Conservation (phyloP, 2,329 filamentous ascomycete species). For the Colletotrichum destructivum region DNA sequence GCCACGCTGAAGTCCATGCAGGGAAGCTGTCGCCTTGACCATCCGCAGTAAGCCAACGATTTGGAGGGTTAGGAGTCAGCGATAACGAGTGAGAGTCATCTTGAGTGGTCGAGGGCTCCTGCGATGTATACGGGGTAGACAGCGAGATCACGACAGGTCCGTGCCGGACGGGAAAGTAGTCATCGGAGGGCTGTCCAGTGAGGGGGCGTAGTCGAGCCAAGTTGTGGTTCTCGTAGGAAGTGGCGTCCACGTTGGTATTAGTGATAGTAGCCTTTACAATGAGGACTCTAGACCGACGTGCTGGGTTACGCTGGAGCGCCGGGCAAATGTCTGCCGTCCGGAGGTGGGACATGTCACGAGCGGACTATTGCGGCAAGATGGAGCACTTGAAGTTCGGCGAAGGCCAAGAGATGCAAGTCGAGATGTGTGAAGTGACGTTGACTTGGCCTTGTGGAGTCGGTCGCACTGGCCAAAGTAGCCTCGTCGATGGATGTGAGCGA, state of each 20-base stretch:
- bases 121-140: constrained; percentile 3
- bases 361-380: not conserved
- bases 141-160: constrained; percentile 3
- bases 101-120: not conserved
- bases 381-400: not conserved
- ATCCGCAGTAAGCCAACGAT: not conserved
- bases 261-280: not conserved
- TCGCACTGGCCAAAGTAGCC: constrained; percentile 2
- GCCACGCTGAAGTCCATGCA: constrained; percentile 5
- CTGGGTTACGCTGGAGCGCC: not conserved
- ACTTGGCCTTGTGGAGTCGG: not conserved
- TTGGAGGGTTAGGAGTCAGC: too few relatives aligned
- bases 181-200: constrained; percentile 19
- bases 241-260: constrained; percentile 1
- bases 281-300: constrained; percentile 2
- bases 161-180: not conserved
- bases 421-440: not conserved
- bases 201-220: constrained; percentile 7
- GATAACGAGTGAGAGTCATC: not conserved
- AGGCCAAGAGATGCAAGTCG: not conserved
- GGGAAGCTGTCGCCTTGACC: not conserved
- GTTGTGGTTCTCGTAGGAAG: constrained; percentile 8
- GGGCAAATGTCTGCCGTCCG: not conserved
- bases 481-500: not conserved
- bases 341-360: not conserved